Base-by-base conservation (phyloP, 352 stramenopile species). In the Globisporangium cylindrosporum region DNA sequence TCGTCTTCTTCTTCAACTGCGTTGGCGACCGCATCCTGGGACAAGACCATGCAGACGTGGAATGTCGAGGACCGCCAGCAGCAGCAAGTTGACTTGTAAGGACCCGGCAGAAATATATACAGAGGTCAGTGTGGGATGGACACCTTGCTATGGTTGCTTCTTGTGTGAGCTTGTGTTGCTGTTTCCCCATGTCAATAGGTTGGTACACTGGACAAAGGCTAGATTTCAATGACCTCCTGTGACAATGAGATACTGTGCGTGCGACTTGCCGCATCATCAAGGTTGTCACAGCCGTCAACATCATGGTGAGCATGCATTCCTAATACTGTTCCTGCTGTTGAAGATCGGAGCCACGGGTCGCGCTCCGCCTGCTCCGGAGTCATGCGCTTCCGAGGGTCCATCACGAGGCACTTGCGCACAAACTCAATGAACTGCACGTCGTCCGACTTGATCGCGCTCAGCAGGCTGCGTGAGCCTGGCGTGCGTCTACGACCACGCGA, bases 381-480 rank as follows among this genome's bases (percentile, higher is more conserved):
- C 43, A 91, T 67, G 1, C 87, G 84, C n/a, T 84, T 62, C 4
- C 49, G 70, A 7, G 85, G 84, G 22, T 92, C 81, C 82, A 86
- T 87, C 22, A 71, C 66, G n/a, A 95, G 82, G 65, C 87, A 95
- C 61, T 82, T 86, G 5, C 62, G 34, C 18, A 95, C 60, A 59
- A 95, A 86, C 27, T 68, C 76, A 24, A 91, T 63, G 62, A 95
- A 92, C 18, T 75, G 73, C 15, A 54, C 32, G 64, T 94, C 82
- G 14, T 87, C 70, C 9, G 71, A 77, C 61, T 82, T 81, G 43
- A 87, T 66, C 0, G 74, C 73, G 0, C 65, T 69, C 18, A 57
- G 32, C 36, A 94, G 61, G n/a, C 72, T 80, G 2, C 74, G 74
- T 0, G 76, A 72, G 6, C 80, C 75, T 10, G 80, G 78, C 1